A percentile compares a stretch with the other conserved stretches of the same genome.
Conservation (phyloP, 257 asterid species). For the Solanum rostratum region DNA sequence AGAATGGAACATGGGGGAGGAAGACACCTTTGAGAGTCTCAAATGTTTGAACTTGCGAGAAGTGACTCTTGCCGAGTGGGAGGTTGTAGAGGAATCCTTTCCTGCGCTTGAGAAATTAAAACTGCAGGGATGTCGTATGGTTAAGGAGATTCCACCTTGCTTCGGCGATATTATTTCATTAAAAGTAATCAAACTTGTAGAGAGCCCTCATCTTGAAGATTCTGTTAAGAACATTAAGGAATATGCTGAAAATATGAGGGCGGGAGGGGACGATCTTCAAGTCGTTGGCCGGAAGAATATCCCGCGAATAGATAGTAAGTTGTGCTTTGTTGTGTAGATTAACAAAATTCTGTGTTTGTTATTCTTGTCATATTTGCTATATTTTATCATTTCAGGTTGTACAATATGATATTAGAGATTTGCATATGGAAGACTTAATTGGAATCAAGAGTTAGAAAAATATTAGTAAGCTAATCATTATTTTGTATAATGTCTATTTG, state of each 20-base stretch:
- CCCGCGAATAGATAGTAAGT: too few relatives aligned
- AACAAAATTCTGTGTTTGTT: too few relatives aligned
- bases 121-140: accelerated
- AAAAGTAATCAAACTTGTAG: neutral
- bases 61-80: neutral
- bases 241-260: neutral
- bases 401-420: too few relatives aligned
- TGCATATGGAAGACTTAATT: too few relatives aligned
- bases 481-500: too few relatives aligned
- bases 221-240: neutral
- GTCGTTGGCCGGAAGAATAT: too few relatives aligned
- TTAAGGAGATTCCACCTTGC: neutral
- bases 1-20: neutral
- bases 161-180: neutral
- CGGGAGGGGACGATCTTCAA: neutral
- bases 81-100: neutral
- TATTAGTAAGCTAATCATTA: too few relatives aligned
- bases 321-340: too few relatives aligned
- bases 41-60: accelerated
- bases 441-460: too few relatives aligned
- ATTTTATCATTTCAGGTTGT: too few relatives aligned
- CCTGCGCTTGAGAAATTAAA: neutral
- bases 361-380: too few relatives aligned
- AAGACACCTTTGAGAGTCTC: neutral
- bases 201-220: neutral